phyloP scores from a whole-genome alignment of 2,329 filamentous ascomycete genomes.

The Curvularia hawaiiensis region DNA sequence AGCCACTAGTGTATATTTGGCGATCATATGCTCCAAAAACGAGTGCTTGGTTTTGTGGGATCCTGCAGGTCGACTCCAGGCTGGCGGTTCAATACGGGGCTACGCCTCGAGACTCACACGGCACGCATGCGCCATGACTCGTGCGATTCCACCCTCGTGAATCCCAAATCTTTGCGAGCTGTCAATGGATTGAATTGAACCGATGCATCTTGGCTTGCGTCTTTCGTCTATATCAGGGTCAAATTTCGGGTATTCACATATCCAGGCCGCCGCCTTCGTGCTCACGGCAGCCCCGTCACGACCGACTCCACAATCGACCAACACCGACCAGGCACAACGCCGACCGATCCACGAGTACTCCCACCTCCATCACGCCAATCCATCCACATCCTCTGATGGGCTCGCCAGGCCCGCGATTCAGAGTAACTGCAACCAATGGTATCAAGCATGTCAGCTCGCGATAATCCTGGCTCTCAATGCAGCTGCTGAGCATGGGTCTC shows the following conservation, averaged over 20 bases:
- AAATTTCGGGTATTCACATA: not conserved
- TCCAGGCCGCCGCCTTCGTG: not conserved
- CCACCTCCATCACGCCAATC: not conserved
- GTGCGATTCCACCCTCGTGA: not conserved
- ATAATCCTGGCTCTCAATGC: constrained; percentile 9
- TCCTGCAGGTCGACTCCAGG: not conserved
- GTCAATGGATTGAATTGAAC: not conserved
- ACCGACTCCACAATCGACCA: not conserved
- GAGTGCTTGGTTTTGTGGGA: not conserved
- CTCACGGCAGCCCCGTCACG: not conserved
- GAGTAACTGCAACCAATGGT: constrained; percentile 3
- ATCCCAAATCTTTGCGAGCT: not conserved
- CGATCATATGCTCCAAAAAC: not conserved
- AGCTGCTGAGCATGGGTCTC: constrained; percentile 7
- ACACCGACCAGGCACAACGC: not conserved
- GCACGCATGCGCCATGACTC: not conserved
- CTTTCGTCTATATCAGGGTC: not conserved
- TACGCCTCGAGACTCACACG: not conserved
- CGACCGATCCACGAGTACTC: not conserved
- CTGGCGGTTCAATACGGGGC: not conserved
- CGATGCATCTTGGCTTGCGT: not conserved
- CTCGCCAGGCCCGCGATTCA: not conserved
- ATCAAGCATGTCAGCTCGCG: constrained; percentile 6
- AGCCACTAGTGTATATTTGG: not conserved
- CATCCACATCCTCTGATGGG: not conserved